A percentile compares a stretch with the other conserved stretches of the same genome.
phyloP scores from a whole-genome alignment of 225 moss, liverwort and hornwort species.

The Takakia lepidozioides region DNA sequence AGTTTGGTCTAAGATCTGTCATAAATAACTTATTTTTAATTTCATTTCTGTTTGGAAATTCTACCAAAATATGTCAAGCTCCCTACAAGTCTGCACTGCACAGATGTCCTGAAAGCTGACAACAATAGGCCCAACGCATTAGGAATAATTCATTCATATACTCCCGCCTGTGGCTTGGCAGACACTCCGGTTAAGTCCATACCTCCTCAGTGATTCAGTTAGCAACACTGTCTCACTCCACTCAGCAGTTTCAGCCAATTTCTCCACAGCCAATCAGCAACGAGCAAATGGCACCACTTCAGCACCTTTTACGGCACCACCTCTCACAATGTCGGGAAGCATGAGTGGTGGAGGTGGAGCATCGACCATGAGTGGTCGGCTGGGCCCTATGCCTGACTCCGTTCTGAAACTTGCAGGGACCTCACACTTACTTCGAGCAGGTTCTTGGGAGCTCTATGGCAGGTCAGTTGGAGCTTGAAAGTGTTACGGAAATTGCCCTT shows the following conservation, averaged over 20 bases:
- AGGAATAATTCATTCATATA: too few relatives aligned
- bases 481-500: too few relatives aligned
- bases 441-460: constrained; percentile 89
- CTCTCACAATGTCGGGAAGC: constrained; percentile 24
- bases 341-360: constrained; percentile 48
- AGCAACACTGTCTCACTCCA: constrained; percentile 25
- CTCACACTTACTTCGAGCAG: constrained; percentile 73
- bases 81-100: too few relatives aligned
- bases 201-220: constrained; percentile 58
- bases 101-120: too few relatives aligned
- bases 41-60: too few relatives aligned
- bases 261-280: constrained; percentile 23
- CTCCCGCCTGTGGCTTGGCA: constrained; percentile 1
- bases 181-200: constrained; percentile 57
- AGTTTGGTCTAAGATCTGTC: too few relatives aligned
- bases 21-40: too few relatives aligned
- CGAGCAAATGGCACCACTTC: constrained; percentile 31
- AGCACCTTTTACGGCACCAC: constrained; percentile 14
- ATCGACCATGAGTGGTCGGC: constrained; percentile 51
- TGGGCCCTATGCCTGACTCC: constrained; percentile 53
- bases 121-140: too few relatives aligned
- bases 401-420: constrained; percentile 80
- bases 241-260: constrained; percentile 9
- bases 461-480: constrained; percentile 7
- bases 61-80: too few relatives aligned